Base-by-base conservation (phyloP, 352 stramenopile species). In the Plasmopara halstedii region DNA sequence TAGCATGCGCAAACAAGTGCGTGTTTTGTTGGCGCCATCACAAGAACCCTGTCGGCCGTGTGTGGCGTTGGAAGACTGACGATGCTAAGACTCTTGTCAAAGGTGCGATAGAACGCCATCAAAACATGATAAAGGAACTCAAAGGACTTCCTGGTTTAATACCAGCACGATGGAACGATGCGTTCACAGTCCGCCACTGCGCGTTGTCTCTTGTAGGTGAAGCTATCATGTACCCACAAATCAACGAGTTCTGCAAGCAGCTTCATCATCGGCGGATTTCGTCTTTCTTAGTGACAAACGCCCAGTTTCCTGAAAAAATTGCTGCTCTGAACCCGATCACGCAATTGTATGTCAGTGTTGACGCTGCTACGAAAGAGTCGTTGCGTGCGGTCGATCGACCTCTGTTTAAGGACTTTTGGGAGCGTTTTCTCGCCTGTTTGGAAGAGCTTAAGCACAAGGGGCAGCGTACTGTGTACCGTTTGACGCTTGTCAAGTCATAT, bases 1-100 rank as follows among this genome's bases (percentile, higher is more conserved):
- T 99, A 6, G 95, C 96, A 13, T 99, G 96, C 67, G 96, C 95
- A 18, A 99, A 99, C 72, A 98, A 98, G 70, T 99, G 96, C 46
- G 83, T 96, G 6, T 98, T 98, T 67, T 98, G 96, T 70, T 99
- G 96, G 96, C 79, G 96, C 58, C 96, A 99, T 72, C 95, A 98
- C 73, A 99, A 98, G 69, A 99, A 99, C 72, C 96, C 96, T 0
- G 95, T 98, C 14, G 95, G 95, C 8, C 92, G 88, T 46, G 90
- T 98, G 52, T 99, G 96, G 96, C 78, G 89, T 39, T 99, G 96
- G 96, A 98, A 98, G 75, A 96, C 83, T 11, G 96, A 99, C 60
- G 86, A 97, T 47, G 86, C 96, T n/a, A 68, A 88, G 23, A 83
- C 85, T 46, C 96, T 99, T 25, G 94, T 99, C 2, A 80, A 96